Conservation (phyloP, 2,329 filamentous ascomycete species). For the Alternaria gaisen region DNA sequence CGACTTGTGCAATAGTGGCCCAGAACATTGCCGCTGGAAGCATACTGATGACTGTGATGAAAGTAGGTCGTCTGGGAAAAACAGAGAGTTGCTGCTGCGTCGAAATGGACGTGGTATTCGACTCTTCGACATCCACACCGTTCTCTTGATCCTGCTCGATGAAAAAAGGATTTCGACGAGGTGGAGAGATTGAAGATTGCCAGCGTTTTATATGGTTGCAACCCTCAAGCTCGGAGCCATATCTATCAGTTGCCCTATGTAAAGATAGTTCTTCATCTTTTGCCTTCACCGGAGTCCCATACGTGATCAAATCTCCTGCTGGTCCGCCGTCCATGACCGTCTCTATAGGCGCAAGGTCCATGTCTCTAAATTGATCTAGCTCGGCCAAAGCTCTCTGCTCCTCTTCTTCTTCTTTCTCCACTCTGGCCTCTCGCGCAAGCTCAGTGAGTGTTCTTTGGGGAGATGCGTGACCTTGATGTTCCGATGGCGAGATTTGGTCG, state of each 20-base stretch:
- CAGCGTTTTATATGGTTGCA: not conserved
- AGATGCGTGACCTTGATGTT: conserved; percentile 30
- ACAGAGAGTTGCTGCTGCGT: conserved; percentile 16
- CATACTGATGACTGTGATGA: conserved; percentile 37
- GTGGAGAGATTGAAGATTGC: not conserved
- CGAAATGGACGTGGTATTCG: not conserved
- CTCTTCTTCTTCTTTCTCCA: conserved; percentile 17
- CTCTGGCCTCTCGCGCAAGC: conserved; percentile 19
- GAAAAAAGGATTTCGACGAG: not conserved
- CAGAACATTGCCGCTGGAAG: conserved; percentile 40
- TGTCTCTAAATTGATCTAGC: conserved; percentile 25
- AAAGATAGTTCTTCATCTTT: not conserved
- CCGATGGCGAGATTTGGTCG: conserved; percentile 23
- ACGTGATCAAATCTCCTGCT: conserved; percentile 29
- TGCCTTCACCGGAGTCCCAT: conserved; percentile 10
- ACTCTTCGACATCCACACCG: conserved; percentile 1
- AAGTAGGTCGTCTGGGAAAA: conserved; percentile 26
- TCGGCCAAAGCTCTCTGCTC: conserved; percentile 8
- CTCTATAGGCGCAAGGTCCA: conserved; percentile 36
- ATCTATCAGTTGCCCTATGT: not conserved
- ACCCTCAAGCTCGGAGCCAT: not conserved
- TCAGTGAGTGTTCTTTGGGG: conserved; percentile 32
- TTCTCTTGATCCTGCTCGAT: conserved; percentile 8
- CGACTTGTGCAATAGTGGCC: conserved; percentile 20
- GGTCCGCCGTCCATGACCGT: conserved; percentile 20